Evolutionary conservation across 139 green algal species (phyloP).

Genomic region (Chlorella sp.): DNA sequence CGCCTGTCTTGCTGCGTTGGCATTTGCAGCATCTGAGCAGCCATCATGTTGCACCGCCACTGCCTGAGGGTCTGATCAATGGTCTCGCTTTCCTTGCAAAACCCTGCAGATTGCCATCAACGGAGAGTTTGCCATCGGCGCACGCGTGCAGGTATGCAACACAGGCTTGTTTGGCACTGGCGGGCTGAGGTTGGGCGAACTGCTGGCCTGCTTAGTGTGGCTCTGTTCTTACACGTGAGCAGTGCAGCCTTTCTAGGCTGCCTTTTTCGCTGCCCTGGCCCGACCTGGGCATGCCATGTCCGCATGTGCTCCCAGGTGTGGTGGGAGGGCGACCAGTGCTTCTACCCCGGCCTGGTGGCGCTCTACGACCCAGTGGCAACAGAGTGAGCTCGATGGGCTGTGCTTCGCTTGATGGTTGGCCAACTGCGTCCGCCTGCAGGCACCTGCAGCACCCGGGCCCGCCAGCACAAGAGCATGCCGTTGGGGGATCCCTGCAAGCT

Average conservation of each 20-base stretch:
- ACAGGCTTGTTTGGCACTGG: too few relatives aligned
- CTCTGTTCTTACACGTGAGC: not conserved
- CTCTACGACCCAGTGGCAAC: constrained; percentile 66
- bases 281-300: not conserved
- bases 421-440: not conserved
- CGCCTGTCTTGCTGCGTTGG: too few relatives aligned
- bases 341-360: constrained; percentile 53
- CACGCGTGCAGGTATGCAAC: constrained; percentile 45
- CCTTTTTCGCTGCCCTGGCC: not conserved
- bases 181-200: too few relatives aligned
- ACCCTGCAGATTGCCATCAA: constrained; percentile 68
- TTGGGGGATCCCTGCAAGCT: too few relatives aligned
- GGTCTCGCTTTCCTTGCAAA: not conserved
- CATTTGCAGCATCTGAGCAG: too few relatives aligned
- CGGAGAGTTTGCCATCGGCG: constrained; percentile 70
- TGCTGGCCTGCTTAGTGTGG: not conserved
- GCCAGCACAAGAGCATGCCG: too few relatives aligned
- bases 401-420: not conserved
- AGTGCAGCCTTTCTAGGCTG: not conserved
- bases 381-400: constrained; percentile 38
- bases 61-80: too few relatives aligned
- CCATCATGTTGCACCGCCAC: too few relatives aligned
- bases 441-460: too few relatives aligned
- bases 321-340: constrained; percentile 67
- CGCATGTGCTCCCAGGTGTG: constrained; percentile 45